Evolutionary conservation across 352 stramenopile genomes (phyloP), one percentile per base, ranked within the genome.

Genomic region (Phytophthora syringae): DNA sequence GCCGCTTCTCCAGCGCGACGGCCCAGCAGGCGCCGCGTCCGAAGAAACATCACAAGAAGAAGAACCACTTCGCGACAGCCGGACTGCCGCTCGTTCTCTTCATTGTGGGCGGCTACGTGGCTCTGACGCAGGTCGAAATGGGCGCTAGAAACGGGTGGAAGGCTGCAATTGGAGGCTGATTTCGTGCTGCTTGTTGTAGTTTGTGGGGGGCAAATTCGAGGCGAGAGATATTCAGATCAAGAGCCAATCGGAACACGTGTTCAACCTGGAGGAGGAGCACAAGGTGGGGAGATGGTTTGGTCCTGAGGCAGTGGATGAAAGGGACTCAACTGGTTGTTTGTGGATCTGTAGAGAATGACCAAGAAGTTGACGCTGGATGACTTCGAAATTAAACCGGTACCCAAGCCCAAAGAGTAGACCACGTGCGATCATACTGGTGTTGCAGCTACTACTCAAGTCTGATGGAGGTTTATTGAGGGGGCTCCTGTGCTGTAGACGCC

Each of bases 261-360:
- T 96, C 53, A 85, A 96, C 48, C 64, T 96, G 48, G 84, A 94
- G 28, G 88, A 96, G 48, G 88, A 96, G 66, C 81, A 96, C 76
- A 91, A 90, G 76, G 88, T 96, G 5, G 3, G 20, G 20, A 25
- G 9, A 32, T 32, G n/a, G 27, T 32, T 32, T n/a, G 40, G 5
- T 24, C 3, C 5, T 43, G 15, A 22, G n/a, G n/a, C 2, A 20
- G 18, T 27, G 2, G 10, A 18, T 47, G 21, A 20, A 51, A 20
- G 45, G 18, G 9, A 20, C 21, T 54, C 20, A 54, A 34, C 30
- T 37, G 40, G 30, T 25, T 18, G 9, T 55, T 21, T 12, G n/a
- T n/a, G n/a, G n/a, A n/a, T n/a, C 18, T 54, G n/a, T 60, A 94
- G 88, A 92, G 79, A 85, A 94, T 96, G 61, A 92, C 81, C 28